Evolutionary conservation across 352 stramenopile species (phyloP).

Genomic region (Pythium graminicola): DNA sequence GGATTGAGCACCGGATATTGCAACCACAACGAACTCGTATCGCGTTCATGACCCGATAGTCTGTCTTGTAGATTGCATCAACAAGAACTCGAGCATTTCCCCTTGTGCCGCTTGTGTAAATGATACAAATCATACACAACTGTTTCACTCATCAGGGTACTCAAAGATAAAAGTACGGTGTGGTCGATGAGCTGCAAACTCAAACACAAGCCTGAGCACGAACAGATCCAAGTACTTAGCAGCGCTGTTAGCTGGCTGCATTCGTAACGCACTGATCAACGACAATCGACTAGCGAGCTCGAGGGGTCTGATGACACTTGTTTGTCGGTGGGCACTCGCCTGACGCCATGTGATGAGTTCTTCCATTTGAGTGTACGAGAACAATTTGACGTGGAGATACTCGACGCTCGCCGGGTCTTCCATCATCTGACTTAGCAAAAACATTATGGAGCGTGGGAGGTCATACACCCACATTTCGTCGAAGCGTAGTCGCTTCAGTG

Average conservation of each 20-base stretch:
- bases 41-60: too few species aligned
- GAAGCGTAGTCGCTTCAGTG: background rate
- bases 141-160: background rate
- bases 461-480: background rate
- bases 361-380: background rate
- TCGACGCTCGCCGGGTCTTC: background rate
- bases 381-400: background rate
- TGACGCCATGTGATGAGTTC: background rate
- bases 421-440: background rate
- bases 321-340: background rate
- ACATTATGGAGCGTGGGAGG: background rate
- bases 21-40: too few species aligned
- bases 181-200: background rate
- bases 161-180: background rate
- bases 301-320: background rate
- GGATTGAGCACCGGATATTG: too few species aligned
- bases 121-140: background rate
- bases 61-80: background rate
- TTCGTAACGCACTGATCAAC: constrained; percentile 2
- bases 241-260: background rate
- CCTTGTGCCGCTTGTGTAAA: background rate
- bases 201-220: background rate
- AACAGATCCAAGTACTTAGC: background rate
- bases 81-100: background rate
- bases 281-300: background rate